Conservation (phyloP, 352 stramenopile genomes). For the Phytophthora litchii region DNA sequence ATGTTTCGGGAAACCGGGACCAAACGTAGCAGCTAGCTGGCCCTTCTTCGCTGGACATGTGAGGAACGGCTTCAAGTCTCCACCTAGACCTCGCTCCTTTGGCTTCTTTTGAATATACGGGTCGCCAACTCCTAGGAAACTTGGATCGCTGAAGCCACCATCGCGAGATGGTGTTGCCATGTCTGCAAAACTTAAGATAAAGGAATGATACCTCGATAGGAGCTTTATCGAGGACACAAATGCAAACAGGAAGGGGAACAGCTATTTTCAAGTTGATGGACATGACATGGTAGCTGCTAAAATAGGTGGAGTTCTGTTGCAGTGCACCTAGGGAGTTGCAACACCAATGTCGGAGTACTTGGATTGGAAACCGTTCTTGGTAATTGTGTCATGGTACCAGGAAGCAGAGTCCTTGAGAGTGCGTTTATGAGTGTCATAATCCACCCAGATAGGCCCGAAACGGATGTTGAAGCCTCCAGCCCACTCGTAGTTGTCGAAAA, state of each 20-base stretch:
- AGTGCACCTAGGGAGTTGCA: slow-evolving; percentile 7
- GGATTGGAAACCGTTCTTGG: slow-evolving; percentile 47
- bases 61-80: slow-evolving; percentile 72
- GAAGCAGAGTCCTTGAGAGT: slow-evolving; percentile 63
- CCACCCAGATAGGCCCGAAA: slow-evolving; percentile 62
- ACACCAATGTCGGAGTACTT: slow-evolving; percentile 11
- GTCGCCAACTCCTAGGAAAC: slow-evolving; percentile 69
- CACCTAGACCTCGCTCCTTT: slow-evolving; percentile 58
- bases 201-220: not conserved
- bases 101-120: slow-evolving; percentile 54
- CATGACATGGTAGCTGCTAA: slow-evolving; percentile 17
- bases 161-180: slow-evolving; percentile 52
- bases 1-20: slow-evolving; percentile 65
- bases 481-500: slow-evolving; percentile 95
- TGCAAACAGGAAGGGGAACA: slow-evolving; percentile 4
- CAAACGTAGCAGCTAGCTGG: slow-evolving; percentile 63
- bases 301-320: slow-evolving; percentile 8
- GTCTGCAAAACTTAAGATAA: slow-evolving; percentile 10
- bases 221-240: not conserved
- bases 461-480: slow-evolving; percentile 62
- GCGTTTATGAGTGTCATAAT: slow-evolving; percentile 66
- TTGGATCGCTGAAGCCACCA: slow-evolving; percentile 77
- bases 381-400: slow-evolving; percentile 58
- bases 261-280: slow-evolving; percentile 29
- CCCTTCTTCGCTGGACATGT: slow-evolving; percentile 75